A percentile compares a stretch with the other conserved stretches of the same genome.
phyloP scores from a whole-genome alignment of 345 rosid genomes.

The Citrus unshiu region DNA sequence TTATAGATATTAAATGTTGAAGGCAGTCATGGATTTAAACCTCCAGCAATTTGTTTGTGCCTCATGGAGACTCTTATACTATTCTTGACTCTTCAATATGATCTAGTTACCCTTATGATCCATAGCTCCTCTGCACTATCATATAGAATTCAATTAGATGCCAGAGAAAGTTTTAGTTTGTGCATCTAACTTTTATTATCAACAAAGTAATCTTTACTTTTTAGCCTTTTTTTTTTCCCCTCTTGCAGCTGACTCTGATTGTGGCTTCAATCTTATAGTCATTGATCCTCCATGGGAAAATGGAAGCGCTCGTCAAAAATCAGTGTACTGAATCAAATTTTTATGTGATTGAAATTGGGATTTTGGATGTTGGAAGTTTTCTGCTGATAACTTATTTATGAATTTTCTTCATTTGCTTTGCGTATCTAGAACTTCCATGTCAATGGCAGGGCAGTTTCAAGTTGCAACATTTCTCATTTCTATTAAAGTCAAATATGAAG shows the following conservation, averaged over 20 bases:
- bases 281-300: conserved; percentile 98
- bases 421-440: neutral
- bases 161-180: neutral
- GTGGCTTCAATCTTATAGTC: conserved; percentile 66
- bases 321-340: conserved; percentile 35
- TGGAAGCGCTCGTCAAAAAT: conserved; percentile 82
- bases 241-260: conserved; percentile 50
- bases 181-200: neutral
- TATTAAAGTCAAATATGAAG: neutral
- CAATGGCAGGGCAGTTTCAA: neutral
- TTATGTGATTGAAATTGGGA: conserved; percentile 3
- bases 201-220: neutral
- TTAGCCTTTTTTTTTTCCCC: neutral
- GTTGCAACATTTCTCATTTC: neutral
- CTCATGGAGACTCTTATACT: neutral
- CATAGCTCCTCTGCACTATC: neutral
- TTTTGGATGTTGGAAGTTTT: conserved; percentile 5
- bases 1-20: neutral
- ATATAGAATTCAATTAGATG: neutral
- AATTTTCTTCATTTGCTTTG: neutral
- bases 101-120: neutral
- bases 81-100: neutral
- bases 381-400: neutral
- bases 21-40: neutral
- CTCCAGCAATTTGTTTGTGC: neutral